Evolutionary conservation across 176 grass and related monocot genomes (phyloP), one percentile per base, ranked within the genome.

Genomic region (Carex kokanica): DNA sequence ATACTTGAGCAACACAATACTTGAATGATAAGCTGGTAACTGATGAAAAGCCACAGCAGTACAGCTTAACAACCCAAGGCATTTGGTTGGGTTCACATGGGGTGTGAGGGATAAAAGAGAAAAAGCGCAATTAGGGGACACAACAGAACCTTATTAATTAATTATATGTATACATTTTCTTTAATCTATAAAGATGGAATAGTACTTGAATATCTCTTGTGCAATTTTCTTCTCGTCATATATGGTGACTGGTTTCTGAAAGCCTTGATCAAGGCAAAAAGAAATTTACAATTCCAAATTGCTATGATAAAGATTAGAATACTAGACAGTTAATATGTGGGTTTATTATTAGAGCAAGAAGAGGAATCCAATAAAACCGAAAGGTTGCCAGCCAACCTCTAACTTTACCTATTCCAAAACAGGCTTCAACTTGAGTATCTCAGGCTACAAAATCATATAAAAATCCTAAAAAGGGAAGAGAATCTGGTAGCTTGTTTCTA

Each of bases 51-150:
- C 80, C 31, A 25, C 81, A 89, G 92, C 87, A 78, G 73, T 29
- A 63, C 89, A 94, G 91, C 89, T 82, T 54, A 64, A 86, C 87
- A 84, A 89, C 58, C 38, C 71, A 81, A 85, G 74, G 60, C 82
- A 24, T 64, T 75, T 86, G 69, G 29, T 75, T 86, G 69, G 29
- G 49, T n/a, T 86, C 89, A 86, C 89, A 88, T 88, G 85, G 61
- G 84, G 86, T 24, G 85, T 84, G 85, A 89, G 83, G 87, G 83
- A 91, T 86, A 63, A 75, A 70, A 83, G 47, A 74, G 41, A 59
- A 79, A 82, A 84, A 84, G 56, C 8, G 6, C n/a, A 5, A 45
- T 14, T 58, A 81, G 34, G 11, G 18, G 32, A 63, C 57, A 13
- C 32, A 63, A 16, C 56, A 81, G 56, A 81, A 63, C 78, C 78